These are phyloP conservation scores for Phialophora expanda DNA, from an alignment of 2,329 filamentous ascomycete genomes.

Conservation along the genomic window DNA sequence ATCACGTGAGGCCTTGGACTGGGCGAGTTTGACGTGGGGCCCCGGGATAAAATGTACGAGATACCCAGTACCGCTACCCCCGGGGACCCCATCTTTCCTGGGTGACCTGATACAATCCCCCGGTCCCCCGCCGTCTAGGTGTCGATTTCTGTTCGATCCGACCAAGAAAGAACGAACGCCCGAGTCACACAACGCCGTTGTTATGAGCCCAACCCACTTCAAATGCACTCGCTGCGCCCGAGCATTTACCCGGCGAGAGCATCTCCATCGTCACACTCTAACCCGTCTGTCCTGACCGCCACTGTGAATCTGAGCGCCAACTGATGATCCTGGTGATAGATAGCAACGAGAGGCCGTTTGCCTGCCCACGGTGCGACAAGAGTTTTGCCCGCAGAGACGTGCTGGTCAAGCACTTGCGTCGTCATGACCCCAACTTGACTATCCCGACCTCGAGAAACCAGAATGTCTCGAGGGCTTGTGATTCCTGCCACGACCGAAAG, in stretches of 20 bases:
- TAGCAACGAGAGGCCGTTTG: constrained; percentile 19
- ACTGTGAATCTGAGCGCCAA: too few species aligned
- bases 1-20: too few species aligned
- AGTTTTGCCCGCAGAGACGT: constrained; percentile 20
- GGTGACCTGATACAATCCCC: too few species aligned
- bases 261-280: constrained; percentile 13
- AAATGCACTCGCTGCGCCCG: constrained; percentile 14
- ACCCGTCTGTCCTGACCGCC: constrained; percentile 19
- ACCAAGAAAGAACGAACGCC: too few species aligned
- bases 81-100: too few species aligned
- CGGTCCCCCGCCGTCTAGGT: too few species aligned
- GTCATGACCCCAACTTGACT: neutral
- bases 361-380: constrained; percentile 13
- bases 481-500: constrained; percentile 16
- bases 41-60: too few species aligned
- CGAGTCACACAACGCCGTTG: neutral
- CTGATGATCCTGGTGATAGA: too few species aligned
- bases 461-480: constrained; percentile 18
- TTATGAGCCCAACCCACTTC: constrained; percentile 3
- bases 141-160: too few species aligned
- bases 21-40: too few species aligned
- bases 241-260: constrained; percentile 13
- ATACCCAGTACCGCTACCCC: too few species aligned
- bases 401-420: constrained; percentile 5
- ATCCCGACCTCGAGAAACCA: neutral